These are phyloP conservation scores for Acidomyces sp. DNA, from an alignment of 495 filamentous ascomycete genomes.

Conservation along the genomic window DNA sequence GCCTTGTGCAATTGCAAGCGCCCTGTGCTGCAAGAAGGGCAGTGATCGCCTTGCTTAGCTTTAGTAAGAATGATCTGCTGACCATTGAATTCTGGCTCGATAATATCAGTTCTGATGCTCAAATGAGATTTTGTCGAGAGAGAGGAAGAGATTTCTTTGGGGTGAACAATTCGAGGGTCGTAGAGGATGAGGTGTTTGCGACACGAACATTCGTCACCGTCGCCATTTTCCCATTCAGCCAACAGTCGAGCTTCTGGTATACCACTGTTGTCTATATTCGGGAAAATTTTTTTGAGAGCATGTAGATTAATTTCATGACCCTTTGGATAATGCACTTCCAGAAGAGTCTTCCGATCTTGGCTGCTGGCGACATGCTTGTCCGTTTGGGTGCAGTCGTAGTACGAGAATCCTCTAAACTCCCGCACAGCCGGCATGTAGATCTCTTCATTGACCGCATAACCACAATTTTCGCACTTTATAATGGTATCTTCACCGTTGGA, in stretches of 20 bases:
- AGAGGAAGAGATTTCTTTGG: not conserved
- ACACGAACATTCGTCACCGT: not conserved
- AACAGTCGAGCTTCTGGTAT: constrained; percentile 45
- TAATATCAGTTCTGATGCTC: not conserved
- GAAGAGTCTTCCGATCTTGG: constrained; percentile 49
- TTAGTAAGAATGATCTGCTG: constrained; percentile 43
- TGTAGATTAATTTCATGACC: constrained; percentile 50
- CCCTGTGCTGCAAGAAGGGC: constrained; percentile 54
- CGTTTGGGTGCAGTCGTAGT: too few species aligned
- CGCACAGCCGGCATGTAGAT: constrained; percentile 35
- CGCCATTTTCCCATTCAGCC: not conserved
- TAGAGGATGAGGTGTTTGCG: not conserved
- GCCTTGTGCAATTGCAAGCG: constrained; percentile 53
- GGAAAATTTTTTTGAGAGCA: constrained; percentile 55
- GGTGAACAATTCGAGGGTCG: constrained; percentile 1
- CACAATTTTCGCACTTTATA: constrained; percentile 58
- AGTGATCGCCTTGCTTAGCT: constrained; percentile 54
- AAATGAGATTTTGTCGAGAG: not conserved
- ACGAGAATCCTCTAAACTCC: not conserved
- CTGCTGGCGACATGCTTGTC: too few species aligned
- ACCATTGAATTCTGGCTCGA: not conserved
- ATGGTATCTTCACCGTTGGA: constrained; percentile 74
- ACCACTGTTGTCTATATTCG: constrained; percentile 58
- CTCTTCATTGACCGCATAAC: constrained; percentile 76
- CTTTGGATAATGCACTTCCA: constrained; percentile 54